Evolutionary conservation across 2,329 filamentous ascomycete genomes (phyloP).

Genomic region (Penicillium sp.): DNA sequence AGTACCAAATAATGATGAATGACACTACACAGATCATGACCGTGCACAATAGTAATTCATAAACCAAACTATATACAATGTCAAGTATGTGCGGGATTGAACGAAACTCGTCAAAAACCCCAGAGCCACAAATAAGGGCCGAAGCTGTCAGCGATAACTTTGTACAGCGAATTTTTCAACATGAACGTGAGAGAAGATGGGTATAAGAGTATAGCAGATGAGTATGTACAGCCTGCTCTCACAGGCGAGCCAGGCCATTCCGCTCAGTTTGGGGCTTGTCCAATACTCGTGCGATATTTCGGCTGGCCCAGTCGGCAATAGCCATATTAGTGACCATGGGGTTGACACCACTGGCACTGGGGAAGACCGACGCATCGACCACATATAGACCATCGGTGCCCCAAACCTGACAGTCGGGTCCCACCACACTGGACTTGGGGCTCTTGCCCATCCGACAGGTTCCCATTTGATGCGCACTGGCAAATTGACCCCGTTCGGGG

Average conservation of each 20-base stretch:
- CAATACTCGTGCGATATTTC: slow-evolving; percentile 42
- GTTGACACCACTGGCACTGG: slow-evolving; percentile 56
- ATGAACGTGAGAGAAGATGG: background rate
- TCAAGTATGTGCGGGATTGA: background rate
- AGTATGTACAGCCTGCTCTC: slow-evolving; percentile 4
- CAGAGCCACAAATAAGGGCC: background rate
- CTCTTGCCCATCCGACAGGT: slow-evolving; percentile 53
- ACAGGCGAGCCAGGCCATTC: slow-evolving; percentile 32
- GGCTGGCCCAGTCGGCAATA: slow-evolving; percentile 52
- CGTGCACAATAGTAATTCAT: background rate
- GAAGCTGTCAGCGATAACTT: background rate
- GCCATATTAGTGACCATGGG: slow-evolving; percentile 58
- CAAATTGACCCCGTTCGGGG: slow-evolving; percentile 49
- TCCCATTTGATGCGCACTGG: slow-evolving; percentile 58
- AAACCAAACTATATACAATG: background rate
- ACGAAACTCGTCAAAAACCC: background rate
- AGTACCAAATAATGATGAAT: background rate
- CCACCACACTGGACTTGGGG: slow-evolving; percentile 49
- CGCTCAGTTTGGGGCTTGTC: slow-evolving; percentile 17
- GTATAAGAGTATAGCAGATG: background rate
- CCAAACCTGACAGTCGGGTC: slow-evolving; percentile 52
- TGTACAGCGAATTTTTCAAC: slow-evolving; percentile 2
- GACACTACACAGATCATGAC: background rate
- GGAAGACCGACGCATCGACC: slow-evolving; percentile 55
- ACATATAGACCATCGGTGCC: slow-evolving; percentile 52